Conservation (phyloP, 2,329 filamentous ascomycete species). For the Leptographium procerum region DNA sequence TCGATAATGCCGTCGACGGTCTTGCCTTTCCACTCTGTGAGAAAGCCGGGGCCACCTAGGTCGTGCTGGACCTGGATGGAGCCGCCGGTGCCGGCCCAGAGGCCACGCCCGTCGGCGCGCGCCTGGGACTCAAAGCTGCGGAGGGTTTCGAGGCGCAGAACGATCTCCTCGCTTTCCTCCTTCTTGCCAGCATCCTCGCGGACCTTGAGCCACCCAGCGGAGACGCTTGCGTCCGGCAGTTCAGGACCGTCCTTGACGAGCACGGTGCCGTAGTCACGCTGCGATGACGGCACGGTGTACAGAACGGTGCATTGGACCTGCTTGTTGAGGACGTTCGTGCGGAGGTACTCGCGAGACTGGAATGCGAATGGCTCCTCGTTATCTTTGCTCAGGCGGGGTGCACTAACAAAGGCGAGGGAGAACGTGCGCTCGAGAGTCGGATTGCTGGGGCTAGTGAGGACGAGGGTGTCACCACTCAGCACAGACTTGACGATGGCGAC, state of each 20-base stretch:
- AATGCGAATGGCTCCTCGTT: slow-evolving; percentile 90
- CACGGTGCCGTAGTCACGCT: slow-evolving; percentile 79
- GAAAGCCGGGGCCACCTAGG: slow-evolving; percentile 64
- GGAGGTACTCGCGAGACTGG: slow-evolving; percentile 86
- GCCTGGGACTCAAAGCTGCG: slow-evolving; percentile 68
- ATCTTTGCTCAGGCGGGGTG: slow-evolving; percentile 76
- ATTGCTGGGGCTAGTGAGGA: slow-evolving; percentile 73
- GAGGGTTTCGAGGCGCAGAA: slow-evolving; percentile 63
- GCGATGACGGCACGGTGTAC: slow-evolving; percentile 76
- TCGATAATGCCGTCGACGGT: slow-evolving; percentile 79
- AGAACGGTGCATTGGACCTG: slow-evolving; percentile 72
- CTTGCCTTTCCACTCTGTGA: slow-evolving; percentile 76
- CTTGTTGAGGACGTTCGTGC: slow-evolving; percentile 75
- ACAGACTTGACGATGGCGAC: slow-evolving; percentile 82
- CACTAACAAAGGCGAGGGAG: slow-evolving; percentile 84
- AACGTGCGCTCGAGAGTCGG: slow-evolving; percentile 73
- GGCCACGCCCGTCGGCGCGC: slow-evolving; percentile 64
- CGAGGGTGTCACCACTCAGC: slow-evolving; percentile 82
- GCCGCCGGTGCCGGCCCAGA: slow-evolving; percentile 60
- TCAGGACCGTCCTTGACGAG: slow-evolving; percentile 63
- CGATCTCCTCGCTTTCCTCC: slow-evolving; percentile 70
- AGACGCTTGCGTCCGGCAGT: slow-evolving; percentile 72
- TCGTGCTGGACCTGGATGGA: slow-evolving; percentile 73
- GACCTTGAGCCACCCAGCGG: slow-evolving; percentile 86
- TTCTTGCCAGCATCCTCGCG: slow-evolving; percentile 89